Evolutionary conservation across 2,329 filamentous ascomycete species (phyloP), one percentile per base, ranked within the genome.

Genomic region (Fusarium sp.): DNA sequence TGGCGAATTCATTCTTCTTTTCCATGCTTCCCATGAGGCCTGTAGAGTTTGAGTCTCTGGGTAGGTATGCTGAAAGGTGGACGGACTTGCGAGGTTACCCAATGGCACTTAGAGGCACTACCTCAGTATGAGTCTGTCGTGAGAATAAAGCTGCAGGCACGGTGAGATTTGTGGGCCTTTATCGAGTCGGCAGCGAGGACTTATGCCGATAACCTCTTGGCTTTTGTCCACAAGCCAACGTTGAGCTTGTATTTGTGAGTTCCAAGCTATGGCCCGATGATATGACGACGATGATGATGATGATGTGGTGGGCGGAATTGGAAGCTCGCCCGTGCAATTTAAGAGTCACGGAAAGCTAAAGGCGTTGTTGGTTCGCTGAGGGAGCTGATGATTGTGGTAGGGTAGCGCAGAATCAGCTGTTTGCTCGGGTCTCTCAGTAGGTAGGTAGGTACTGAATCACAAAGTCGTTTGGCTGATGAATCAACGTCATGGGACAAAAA

Each of bases 1-100:
- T 70, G 40, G 69, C 69, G 35, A 71, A 71, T 34, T 71, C 69
- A 48, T 71, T 71, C 29, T 67, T 71, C 47, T 52, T 53, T 41
- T 62, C 58, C 65, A 46, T 68, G 52, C 46, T 42, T 46, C 57
- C 46, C 51, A 53, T 50, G n/a, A 28, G 39, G 22, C 11, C 19
- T 24, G 32, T 10, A 9, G 19, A 38, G 10, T 56, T 42, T 19
- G 35, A 26, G 11, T 41, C 9, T 28, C 7, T 28, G 26, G 19
- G 19, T n/a, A 31, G 19, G 26, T 48, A 24, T 38, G 28, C 15
- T 60, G 15, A 31, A n/a, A 24, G 13, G 15, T n/a, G 45, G n/a
- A 38, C 19, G 19, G 19, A 26, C 12, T 28, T 11, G 26, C 22
- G 38, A 11, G 22, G 22, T 35, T 29, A 13, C 25, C 10, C 10